phyloP scores from a whole-genome alignment of 1,284 basidiomycete genomes.

The Erythrobasidium hasegawianum region DNA sequence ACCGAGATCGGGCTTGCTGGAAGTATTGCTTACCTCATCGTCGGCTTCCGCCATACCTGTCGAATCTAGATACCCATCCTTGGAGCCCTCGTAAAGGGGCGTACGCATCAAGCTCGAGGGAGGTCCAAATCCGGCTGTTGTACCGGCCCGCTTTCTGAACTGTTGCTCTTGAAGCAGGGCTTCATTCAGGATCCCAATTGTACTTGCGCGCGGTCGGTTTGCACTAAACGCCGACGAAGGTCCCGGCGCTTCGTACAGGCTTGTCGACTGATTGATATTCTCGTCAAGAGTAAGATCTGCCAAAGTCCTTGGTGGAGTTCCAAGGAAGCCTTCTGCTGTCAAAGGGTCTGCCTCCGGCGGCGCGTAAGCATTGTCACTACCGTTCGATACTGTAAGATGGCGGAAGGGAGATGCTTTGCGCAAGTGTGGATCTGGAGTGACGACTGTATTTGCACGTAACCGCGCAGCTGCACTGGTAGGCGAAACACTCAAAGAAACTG shows the following conservation, averaged over 20 bases:
- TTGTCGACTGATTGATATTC: not conserved
- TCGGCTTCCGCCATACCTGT: conserved; percentile 11
- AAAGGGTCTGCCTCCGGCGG: not conserved
- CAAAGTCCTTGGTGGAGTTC: not conserved
- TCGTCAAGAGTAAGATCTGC: conserved; percentile 7
- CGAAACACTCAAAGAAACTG: not conserved
- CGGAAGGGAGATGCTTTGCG: conserved; percentile 16
- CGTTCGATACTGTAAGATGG: conserved; percentile 6
- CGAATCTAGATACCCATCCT: conserved; percentile 6
- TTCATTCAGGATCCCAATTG: conserved; percentile 80
- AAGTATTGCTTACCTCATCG: conserved; percentile 13
- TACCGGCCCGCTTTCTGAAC: conserved; percentile 46
- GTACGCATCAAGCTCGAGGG: conserved; percentile 11
- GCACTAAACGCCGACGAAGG: too few relatives aligned
- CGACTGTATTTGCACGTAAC: conserved; percentile 23
- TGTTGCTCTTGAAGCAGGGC: conserved; percentile 39
- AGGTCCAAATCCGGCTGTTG: conserved; percentile 37
- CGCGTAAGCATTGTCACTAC: not conserved
- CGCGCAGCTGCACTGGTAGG: conserved; percentile 12
- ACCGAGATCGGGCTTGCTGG: not conserved
- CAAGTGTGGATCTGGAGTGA: conserved; percentile 6
- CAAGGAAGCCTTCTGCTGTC: not conserved
- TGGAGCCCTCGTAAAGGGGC: conserved; percentile 9
- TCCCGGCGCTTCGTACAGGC: not conserved
- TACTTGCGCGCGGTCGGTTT: conserved; percentile 78